phyloP scores from a whole-genome alignment of 768 basidiomycete species.

The Termitomyces sp. region DNA sequence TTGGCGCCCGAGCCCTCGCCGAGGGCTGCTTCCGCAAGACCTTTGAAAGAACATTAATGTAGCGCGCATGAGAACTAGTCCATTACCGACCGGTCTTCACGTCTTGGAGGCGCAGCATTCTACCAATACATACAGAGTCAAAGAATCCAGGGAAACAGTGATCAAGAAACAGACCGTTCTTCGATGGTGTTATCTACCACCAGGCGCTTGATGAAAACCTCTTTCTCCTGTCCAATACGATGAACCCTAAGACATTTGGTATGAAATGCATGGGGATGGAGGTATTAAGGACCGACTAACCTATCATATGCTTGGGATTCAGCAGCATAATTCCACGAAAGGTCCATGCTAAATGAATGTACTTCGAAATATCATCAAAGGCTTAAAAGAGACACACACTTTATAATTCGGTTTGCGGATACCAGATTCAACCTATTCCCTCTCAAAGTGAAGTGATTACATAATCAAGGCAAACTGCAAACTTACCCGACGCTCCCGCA shows the following conservation, averaged over 20 bases:
- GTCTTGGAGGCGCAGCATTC: constrained; percentile 66
- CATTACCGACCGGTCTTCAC: constrained; percentile 46
- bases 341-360: constrained; percentile 48
- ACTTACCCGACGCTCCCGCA: constrained; percentile 59
- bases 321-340: constrained; percentile 70
- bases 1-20: constrained; percentile 62
- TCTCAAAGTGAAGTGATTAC: background rate
- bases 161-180: constrained; percentile 50
- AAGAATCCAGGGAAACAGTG: background rate
- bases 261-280: constrained; percentile 14
- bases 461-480: background rate
- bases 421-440: constrained; percentile 48
- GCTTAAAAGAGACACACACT: constrained; percentile 30
- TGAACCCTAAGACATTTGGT: constrained; percentile 45
- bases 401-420: constrained; percentile 63
- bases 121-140: constrained; percentile 14
- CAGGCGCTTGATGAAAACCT: constrained; percentile 61
- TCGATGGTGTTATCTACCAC: constrained; percentile 69
- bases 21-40: constrained; percentile 62
- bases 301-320: constrained; percentile 62
- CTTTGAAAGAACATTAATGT: constrained; percentile 16
- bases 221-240: constrained; percentile 65
- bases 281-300: constrained; percentile 13
- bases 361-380: background rate
- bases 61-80: background rate